Conservation (phyloP, 2,329 filamentous ascomycete species). For the Graphilbum ipis-grandicollis region DNA sequence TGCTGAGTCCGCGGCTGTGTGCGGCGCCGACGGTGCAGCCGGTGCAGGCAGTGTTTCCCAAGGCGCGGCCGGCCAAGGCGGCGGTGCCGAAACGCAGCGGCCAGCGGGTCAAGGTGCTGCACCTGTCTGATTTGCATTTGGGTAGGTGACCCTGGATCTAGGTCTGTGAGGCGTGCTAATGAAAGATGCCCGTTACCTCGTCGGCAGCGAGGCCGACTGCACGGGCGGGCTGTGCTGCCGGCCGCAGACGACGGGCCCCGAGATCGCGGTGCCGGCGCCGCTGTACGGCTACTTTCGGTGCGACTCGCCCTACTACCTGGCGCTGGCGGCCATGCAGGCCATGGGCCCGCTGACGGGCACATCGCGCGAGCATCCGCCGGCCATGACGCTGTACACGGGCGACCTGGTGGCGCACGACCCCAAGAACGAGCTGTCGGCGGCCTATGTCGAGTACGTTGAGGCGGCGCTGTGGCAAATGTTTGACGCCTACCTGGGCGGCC, state of each 20-base stretch:
- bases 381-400: constrained; percentile 41
- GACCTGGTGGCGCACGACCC: constrained; percentile 40
- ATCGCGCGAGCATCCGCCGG: constrained; percentile 24
- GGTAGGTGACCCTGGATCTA: constrained; percentile 7
- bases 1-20: constrained; percentile 29
- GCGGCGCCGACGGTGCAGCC: constrained; percentile 23
- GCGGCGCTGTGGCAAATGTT: constrained; percentile 34
- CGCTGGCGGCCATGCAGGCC: constrained; percentile 35
- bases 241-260: constrained; percentile 17
- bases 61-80: constrained; percentile 30
- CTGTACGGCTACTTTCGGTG: constrained; percentile 37
- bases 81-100: constrained; percentile 28
- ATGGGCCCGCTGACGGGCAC: constrained; percentile 39
- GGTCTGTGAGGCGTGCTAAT: too few relatives aligned
- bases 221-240: constrained; percentile 43
- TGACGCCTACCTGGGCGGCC: constrained; percentile 35
- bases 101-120: constrained; percentile 35
- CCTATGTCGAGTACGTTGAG: constrained; percentile 35
- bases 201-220: constrained; percentile 35
- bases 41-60: constrained; percentile 32
- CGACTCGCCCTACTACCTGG: constrained; percentile 40
- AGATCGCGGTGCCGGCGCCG: constrained; percentile 23
- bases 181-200: constrained; percentile 34
- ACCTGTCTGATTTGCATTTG: constrained; percentile 43
- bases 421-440: constrained; percentile 29